Base-by-base conservation (phyloP, 139 green algal genomes). In the Coelastrella sp. region DNA sequence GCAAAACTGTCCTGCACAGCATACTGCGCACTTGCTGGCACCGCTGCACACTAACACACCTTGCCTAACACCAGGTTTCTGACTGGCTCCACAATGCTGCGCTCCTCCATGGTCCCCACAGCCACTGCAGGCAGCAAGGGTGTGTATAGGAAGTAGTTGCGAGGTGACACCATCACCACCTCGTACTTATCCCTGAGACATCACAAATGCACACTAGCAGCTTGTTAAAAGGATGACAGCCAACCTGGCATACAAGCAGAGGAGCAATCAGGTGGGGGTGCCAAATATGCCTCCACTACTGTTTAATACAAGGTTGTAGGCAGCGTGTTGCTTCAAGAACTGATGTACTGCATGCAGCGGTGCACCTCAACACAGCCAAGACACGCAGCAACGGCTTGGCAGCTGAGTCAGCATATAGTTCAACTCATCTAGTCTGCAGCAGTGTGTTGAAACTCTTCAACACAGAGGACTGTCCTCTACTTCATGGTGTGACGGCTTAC, bases 131-230 rank as follows among this genome's bases (percentile, higher is more conserved):
- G 96, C 82, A 99, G 91, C 59, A 99, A 93, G 23, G 97, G 96
- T 19, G 96, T 99, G 92, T 98, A 98, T 27, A 99, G 91, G 85
- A 99, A 99, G 92, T 98, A 99, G 89, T 98, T 99, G n/a, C 96
- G 88, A 0, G 96, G 96, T 13, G 91, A 96, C 8, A 98, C 89
- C 23, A 98, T 38, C 1, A 93, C 89, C 7, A 98, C 78, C 35
- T 98, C 95, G 60, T 95, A 96, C 45, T 87, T 89, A 32, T 94
- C 82, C 53, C 88, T 93, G 71, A 25, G 43, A 45, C n/a, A n/a
- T n/a, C n/a, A n/a, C n/a, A n/a, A n/a, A n/a, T n/a, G n/a, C n/a
- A n/a, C n/a, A n/a, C n/a, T n/a, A 53, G 41, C 48, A n/a, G 48
- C 13, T 23, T 23, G 48, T 57, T 4, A 15, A 57, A 15, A 57